A percentile compares a stretch with the other conserved stretches of the same genome.
These are phyloP conservation scores for Ogataea methylovora DNA, from an alignment of 805 yeast genomes.

Conservation along the genomic window DNA sequence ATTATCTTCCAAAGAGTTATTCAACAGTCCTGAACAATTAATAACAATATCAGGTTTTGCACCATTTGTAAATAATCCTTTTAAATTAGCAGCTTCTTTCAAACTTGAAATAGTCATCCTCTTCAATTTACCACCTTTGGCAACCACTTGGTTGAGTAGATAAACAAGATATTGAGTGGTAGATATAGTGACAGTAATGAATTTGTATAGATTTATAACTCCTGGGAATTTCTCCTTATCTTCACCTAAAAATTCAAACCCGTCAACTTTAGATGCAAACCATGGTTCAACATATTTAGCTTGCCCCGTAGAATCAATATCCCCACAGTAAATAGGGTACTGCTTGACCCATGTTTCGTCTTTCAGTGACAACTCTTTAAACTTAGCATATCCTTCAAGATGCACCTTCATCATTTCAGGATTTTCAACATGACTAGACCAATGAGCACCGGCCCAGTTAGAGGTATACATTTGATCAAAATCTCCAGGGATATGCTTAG, in stretches of 20 bases:
- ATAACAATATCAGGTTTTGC: slow-evolving; percentile 34
- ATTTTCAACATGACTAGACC: slow-evolving; percentile 38
- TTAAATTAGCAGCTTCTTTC: slow-evolving; percentile 28
- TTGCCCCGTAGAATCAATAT: slow-evolving; percentile 5
- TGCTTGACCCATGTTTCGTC: slow-evolving; percentile 28
- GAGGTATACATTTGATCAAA: slow-evolving; percentile 43
- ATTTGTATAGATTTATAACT: slow-evolving; percentile 28
- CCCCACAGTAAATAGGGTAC: slow-evolving; percentile 18
- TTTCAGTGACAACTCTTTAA: slow-evolving; percentile 26
- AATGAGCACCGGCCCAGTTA: slow-evolving; percentile 68
- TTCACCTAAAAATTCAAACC: slow-evolving; percentile 23
- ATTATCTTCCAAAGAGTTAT: slow-evolving; percentile 39
- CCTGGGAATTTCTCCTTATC: slow-evolving; percentile 27
- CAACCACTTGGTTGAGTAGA: slow-evolving; percentile 36
- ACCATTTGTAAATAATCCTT: slow-evolving; percentile 13
- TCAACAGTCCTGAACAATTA: slow-evolving; percentile 50
- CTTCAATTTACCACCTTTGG: slow-evolving; percentile 37
- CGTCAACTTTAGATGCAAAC: slow-evolving; percentile 39
- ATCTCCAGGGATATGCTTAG: slow-evolving; percentile 51
- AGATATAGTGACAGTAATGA: slow-evolving; percentile 49
- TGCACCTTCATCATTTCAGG: slow-evolving; percentile 16
- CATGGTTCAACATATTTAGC: slow-evolving; percentile 32
- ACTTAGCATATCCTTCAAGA: slow-evolving; percentile 25
- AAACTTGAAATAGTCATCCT: slow-evolving; percentile 35
- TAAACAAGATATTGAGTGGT: slow-evolving; percentile 50